These are phyloP conservation scores for Sisymbrium altissimum DNA, from an alignment of 345 rosid species.

Conservation along the genomic window DNA sequence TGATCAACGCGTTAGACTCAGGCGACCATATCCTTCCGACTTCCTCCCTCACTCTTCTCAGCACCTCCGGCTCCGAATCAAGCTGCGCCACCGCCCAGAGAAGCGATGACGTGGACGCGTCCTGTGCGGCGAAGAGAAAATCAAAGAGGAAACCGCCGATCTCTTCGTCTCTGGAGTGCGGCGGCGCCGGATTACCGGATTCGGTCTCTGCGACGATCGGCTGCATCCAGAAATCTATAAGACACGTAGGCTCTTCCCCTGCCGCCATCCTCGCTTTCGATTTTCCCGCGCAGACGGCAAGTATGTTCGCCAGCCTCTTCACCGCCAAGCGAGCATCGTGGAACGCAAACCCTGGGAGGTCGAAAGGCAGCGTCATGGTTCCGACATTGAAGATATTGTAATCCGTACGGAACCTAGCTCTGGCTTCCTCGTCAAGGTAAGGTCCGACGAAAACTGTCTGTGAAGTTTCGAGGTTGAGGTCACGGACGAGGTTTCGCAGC, in stretches of 20 bases:
- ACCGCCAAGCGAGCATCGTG: slow-evolving; percentile 66
- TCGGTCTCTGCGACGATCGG: slow-evolving; percentile 41
- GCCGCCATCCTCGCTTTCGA: slow-evolving; percentile 54
- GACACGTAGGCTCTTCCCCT: slow-evolving; percentile 58
- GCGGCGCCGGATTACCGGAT: slow-evolving; percentile 39
- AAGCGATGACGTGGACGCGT: slow-evolving; percentile 85
- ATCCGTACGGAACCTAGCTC: slow-evolving; percentile 46
- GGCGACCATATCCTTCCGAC: slow-evolving; percentile 70
- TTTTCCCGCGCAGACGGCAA: slow-evolving; percentile 40
- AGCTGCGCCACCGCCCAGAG: slow-evolving; percentile 76
- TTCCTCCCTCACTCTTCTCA: slow-evolving; percentile 60
- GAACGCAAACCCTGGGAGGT: slow-evolving; percentile 70
- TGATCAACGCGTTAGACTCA: slow-evolving; percentile 53
- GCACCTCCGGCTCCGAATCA: slow-evolving; percentile 69
- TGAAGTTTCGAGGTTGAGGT: slow-evolving; percentile 81
- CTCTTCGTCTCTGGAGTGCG: slow-evolving; percentile 46
- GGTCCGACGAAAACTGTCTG: slow-evolving; percentile 85
- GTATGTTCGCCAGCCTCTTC: slow-evolving; percentile 44
- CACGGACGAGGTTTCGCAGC: slow-evolving; percentile 55
- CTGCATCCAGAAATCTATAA: slow-evolving; percentile 87
- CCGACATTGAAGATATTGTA: slow-evolving; percentile 80
- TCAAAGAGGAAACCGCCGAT: slow-evolving; percentile 72
- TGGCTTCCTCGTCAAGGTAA: slow-evolving; percentile 41
- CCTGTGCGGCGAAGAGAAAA: slow-evolving; percentile 84
- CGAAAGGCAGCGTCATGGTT: slow-evolving; percentile 62